Percentiles rank a stretch among this genome's conserved stretches.
These are phyloP conservation scores for Fraxinus platypoda DNA, from an alignment of 305 asterid species.

Conservation along the genomic window DNA sequence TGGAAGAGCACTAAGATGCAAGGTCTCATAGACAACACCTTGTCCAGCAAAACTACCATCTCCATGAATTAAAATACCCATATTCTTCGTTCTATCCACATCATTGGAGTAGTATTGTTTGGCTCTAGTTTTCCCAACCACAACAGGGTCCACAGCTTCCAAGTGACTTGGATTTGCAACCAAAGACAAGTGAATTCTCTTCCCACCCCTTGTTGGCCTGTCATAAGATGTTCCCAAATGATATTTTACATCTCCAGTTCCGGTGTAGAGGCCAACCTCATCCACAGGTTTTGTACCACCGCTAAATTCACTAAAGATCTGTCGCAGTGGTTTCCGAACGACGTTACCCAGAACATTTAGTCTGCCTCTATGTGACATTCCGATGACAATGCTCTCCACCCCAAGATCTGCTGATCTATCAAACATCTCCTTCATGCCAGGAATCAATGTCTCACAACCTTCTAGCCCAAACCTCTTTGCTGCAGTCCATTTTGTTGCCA, in stretches of 20 bases:
- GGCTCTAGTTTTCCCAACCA: conserved; percentile 93
- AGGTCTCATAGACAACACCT: conserved; percentile 95
- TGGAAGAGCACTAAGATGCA: conserved; percentile 98
- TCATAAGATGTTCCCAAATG: conserved; percentile 97
- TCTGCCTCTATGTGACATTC: conserved; percentile 97
- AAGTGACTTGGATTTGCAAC: conserved; percentile 99
- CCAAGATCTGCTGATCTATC: conserved; percentile 95
- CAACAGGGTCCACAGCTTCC: conserved; percentile 97
- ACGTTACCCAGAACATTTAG: conserved; percentile 91
- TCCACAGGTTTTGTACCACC: conserved; percentile 88
- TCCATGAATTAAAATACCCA: conserved; percentile 90
- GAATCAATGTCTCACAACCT: conserved; percentile 96
- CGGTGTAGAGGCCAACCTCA: conserved; percentile 85
- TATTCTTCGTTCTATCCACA: conserved; percentile 63
- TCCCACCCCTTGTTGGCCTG: conserved; percentile 98
- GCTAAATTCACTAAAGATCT: conserved; percentile 87
- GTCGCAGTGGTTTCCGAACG: conserved; percentile 86
- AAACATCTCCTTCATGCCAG: conserved; percentile 99
- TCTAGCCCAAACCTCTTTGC: conserved; percentile 97
- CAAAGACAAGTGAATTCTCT: conserved; percentile 84
- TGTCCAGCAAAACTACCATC: conserved; percentile 99
- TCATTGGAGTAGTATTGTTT: conserved; percentile 89
- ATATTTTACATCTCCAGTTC: conserved; percentile 96
- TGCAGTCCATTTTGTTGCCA: conserved; percentile 95
- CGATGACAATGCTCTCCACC: conserved; percentile 92